Percentiles rank a stretch among this genome's conserved stretches.
These are phyloP conservation scores for Apostasia ramifera DNA, from an alignment of 106 monocot species.

Conservation along the genomic window DNA sequence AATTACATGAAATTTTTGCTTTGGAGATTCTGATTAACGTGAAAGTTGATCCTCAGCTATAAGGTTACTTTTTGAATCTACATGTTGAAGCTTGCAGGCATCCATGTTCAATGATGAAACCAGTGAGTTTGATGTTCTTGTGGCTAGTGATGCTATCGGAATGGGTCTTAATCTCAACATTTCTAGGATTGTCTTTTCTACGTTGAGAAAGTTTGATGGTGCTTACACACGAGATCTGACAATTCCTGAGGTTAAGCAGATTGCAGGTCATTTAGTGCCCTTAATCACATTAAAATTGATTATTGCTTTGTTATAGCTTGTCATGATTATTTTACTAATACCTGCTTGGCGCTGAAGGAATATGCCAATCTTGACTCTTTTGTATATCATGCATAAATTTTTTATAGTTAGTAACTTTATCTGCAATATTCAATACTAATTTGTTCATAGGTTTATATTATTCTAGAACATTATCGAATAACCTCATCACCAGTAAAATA, in stretches of 20 bases:
- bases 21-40: no score
- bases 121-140: slow-evolving; percentile 87
- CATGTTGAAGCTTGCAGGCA: slow-evolving; percentile 60
- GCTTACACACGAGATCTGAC: slow-evolving; percentile 42
- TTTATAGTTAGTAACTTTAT: not conserved
- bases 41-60: no score
- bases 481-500: no score
- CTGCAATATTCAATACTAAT: not conserved
- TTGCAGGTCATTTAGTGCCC: slow-evolving; percentile 51
- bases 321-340: no score
- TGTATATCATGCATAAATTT: not conserved
- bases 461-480: no score
- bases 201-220: slow-evolving; percentile 85
- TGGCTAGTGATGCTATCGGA: slow-evolving; percentile 94
- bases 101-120: slow-evolving; percentile 91
- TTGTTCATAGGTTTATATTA: no score
- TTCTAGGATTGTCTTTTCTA: slow-evolving; percentile 86
- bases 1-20: no score
- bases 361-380: no score
- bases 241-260: slow-evolving; percentile 88
- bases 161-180: slow-evolving; percentile 99
- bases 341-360: no score
- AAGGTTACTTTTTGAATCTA: not conserved
- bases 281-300: not conserved
- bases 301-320: no score